phyloP scores from a whole-genome alignment of 352 stramenopile genomes.

The Phytophthora nicotianae region DNA sequence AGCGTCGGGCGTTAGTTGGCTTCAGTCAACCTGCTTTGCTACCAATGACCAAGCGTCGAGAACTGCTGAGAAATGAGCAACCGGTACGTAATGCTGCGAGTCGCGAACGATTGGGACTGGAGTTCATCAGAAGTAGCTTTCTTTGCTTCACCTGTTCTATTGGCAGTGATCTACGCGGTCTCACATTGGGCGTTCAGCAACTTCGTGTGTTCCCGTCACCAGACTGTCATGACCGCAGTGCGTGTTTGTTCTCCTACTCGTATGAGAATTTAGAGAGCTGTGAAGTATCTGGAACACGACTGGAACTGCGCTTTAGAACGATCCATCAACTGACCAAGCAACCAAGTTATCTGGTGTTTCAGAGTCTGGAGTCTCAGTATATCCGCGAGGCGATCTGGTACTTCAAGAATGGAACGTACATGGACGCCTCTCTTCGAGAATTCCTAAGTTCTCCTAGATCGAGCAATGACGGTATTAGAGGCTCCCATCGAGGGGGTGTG shows the following conservation, averaged over 20 bases:
- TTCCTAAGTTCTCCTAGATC: slow-evolving; percentile 17
- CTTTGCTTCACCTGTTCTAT: slow-evolving; percentile 71
- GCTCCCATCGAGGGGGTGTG: slow-evolving; percentile 21
- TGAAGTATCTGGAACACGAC: slow-evolving; percentile 40
- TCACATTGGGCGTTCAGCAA: slow-evolving; percentile 56
- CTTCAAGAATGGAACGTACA: slow-evolving; percentile 50
- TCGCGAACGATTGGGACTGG: slow-evolving; percentile 55
- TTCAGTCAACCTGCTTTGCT: slow-evolving; percentile 31
- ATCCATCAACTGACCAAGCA: slow-evolving; percentile 50
- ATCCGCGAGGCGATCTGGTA: slow-evolving; percentile 77
- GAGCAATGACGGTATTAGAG: not conserved
- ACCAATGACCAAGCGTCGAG: slow-evolving; percentile 42
- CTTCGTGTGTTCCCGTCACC: slow-evolving; percentile 64
- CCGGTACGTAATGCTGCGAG: slow-evolving; percentile 45
- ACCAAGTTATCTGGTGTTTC: slow-evolving; percentile 59
- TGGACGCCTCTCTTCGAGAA: slow-evolving; percentile 46
- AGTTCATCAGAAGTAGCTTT: slow-evolving; percentile 56
- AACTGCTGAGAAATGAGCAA: slow-evolving; percentile 62
- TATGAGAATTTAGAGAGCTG: slow-evolving; percentile 67
- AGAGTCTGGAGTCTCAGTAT: slow-evolving; percentile 57
- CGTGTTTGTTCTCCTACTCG: slow-evolving; percentile 70
- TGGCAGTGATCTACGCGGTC: slow-evolving; percentile 51
- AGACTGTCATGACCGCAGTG: slow-evolving; percentile 62
- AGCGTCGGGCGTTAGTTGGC: slow-evolving; percentile 38
- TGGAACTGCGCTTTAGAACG: slow-evolving; percentile 66